These are phyloP conservation scores for Ophiocordyceps camponoti-floridani DNA, from an alignment of 2,329 filamentous ascomycete genomes.

Conservation along the genomic window DNA sequence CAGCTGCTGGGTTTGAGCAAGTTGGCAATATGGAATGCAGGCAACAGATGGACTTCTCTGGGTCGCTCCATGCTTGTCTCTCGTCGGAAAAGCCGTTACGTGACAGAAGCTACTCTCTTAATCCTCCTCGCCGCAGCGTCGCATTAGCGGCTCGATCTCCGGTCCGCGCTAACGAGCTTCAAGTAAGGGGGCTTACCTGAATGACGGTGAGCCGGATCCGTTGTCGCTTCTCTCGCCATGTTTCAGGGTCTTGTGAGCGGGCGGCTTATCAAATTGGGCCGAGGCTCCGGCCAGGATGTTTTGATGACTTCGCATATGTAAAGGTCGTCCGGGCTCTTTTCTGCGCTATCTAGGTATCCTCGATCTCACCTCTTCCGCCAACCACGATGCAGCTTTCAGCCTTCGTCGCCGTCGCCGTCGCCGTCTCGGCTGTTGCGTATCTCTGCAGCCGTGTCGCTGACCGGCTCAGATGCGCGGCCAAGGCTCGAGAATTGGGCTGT, in stretches of 20 bases:
- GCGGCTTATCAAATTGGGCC: too few species aligned
- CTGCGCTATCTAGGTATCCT: background rate
- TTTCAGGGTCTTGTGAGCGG: too few species aligned
- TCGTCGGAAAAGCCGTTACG: too few species aligned
- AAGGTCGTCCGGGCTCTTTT: background rate
- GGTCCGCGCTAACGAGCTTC: background rate
- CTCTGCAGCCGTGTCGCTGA: background rate
- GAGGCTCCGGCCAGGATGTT: too few species aligned
- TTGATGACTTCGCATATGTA: too few species aligned
- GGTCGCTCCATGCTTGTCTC: too few species aligned
- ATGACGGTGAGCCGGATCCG: too few species aligned
- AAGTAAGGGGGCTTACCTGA: background rate
- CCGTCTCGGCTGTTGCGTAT: background rate
- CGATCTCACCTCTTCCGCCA: background rate
- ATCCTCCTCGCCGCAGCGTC: background rate
- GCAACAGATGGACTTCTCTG: too few species aligned
- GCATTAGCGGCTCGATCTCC: background rate
- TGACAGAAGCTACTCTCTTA: background rate
- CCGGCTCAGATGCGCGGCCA: constrained; percentile 1
- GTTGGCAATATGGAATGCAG: too few species aligned
- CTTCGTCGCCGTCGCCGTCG: background rate
- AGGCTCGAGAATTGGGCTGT: constrained; percentile 6
- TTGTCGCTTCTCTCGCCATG: too few species aligned
- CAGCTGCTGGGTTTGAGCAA: too few species aligned
- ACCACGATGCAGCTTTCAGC: background rate